These are phyloP conservation scores for Colletotrichum magnum DNA, from an alignment of 2,329 filamentous ascomycete genomes.

Conservation along the genomic window DNA sequence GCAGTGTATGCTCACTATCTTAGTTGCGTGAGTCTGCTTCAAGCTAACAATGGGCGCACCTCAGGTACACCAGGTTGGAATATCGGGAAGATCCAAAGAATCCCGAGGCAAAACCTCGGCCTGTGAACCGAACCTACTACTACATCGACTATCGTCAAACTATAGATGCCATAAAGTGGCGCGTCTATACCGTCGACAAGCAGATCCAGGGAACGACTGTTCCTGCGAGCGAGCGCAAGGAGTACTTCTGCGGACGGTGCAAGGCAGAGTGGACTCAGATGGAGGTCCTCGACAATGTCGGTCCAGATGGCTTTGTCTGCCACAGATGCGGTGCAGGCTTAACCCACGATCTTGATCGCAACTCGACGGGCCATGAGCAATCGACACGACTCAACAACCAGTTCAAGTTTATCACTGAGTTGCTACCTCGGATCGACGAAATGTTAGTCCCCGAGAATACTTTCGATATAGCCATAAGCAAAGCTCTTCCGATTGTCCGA, in stretches of 20 bases:
- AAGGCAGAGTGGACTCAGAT: constrained; percentile 89
- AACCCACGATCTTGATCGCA: constrained; percentile 75
- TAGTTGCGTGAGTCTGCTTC: not conserved
- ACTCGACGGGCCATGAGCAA: constrained; percentile 79
- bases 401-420: constrained; percentile 82
- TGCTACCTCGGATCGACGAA: constrained; percentile 83
- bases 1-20: constrained; percentile 72
- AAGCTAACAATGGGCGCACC: constrained; percentile 9
- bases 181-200: constrained; percentile 89
- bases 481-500: constrained; percentile 74
- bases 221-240: constrained; percentile 88
- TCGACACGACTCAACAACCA: constrained; percentile 83
- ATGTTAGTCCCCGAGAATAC: constrained; percentile 80
- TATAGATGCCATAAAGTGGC: constrained; percentile 97
- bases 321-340: constrained; percentile 80
- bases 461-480: constrained; percentile 77
- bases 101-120: constrained; percentile 81
- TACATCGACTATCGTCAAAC: constrained; percentile 96
- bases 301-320: constrained; percentile 83
- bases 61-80: constrained; percentile 40
- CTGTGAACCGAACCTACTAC: constrained; percentile 92
- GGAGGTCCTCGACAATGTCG: constrained; percentile 85
- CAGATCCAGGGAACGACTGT: constrained; percentile 88
- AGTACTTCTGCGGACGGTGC: constrained; percentile 88
- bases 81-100: constrained; percentile 42